Evolutionary conservation across 768 basidiomycete genomes (phyloP).

Genomic region (Termitomyces titanicus): DNA sequence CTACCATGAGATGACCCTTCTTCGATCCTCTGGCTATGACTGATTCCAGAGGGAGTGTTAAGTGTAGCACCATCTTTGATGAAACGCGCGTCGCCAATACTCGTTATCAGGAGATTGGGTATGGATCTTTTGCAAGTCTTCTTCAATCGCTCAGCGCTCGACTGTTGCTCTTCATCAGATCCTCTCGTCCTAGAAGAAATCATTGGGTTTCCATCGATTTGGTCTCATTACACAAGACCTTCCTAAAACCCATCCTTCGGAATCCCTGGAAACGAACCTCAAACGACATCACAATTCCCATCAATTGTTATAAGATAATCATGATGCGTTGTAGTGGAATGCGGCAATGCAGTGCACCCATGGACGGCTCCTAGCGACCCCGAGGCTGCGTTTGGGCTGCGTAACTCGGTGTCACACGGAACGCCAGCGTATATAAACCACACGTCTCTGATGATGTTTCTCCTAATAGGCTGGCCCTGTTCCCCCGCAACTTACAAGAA

Average conservation of each 20-base stretch:
- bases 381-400: conserved; percentile 5
- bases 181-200: neutral
- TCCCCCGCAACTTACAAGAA: conserved; percentile 20
- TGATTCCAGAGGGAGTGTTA: too few relatives aligned
- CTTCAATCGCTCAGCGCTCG: neutral
- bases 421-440: conserved; percentile 28
- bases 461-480: conserved; percentile 46
- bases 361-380: conserved; percentile 7
- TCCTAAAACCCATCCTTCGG: neutral
- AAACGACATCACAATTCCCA: conserved; percentile 9
- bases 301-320: conserved; percentile 5
- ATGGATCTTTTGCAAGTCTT: neutral
- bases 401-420: conserved; percentile 11
- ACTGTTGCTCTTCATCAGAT: neutral
- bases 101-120: neutral
- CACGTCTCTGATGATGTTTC: conserved; percentile 2
- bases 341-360: too few relatives aligned
- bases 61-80: neutral
- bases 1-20: neutral
- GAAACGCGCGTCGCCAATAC: neutral
- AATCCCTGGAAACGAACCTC: conserved; percentile 12
- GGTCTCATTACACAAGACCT: neutral
- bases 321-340: conserved; percentile 10
- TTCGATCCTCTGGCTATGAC: too few relatives aligned
- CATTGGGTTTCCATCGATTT: neutral